Evolutionary conservation across 495 filamentous ascomycete species (phyloP), one percentile per base, ranked within the genome.

Genomic region (Astrocystis sublimbata): DNA sequence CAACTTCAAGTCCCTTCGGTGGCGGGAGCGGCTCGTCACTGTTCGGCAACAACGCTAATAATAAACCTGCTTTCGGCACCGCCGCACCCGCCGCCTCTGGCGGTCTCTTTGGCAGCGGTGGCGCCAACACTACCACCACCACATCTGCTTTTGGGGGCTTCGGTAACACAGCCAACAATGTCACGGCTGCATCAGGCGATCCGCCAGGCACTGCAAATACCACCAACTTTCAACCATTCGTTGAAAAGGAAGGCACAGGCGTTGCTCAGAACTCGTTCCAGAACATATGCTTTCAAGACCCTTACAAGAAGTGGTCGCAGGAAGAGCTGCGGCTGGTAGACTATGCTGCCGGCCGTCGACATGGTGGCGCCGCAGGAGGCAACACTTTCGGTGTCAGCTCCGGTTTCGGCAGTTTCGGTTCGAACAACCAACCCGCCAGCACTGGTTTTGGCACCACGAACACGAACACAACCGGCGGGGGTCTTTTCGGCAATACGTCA

Each of bases 291-390:
- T 96, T 96, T 66, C 88, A 89, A 82, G 87, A 86, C 47, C 85
- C 91, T 0, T 98, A 97, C 76, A 85, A 84, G 71, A 92, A 92
- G 63, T 97, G 85, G 75, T 97, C 92, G 4, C 85, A 90, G 36
- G 94, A 98, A 72, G 94, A 98, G 74, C 75, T 98, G 46, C 85
- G 94, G 69, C 73, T 96, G 58, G 91, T 84, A 35, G 94, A 98
- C 76, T 98, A 98, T 75, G 84, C 86, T 56, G 87, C 91, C 78
- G 94, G 94, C 24, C 85, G 94, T 59, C 86, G 88, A 36, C 89
- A 80, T 65, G 94, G 92, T 7, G 93, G 91, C 65, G 81, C 83
- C 21, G 90, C 89, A 58, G 91, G 91, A 51, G 83, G 88, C 42
- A 92, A 91, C 33, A 90, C 88, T 4, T 98, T 98, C 70, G 94